Evolutionary conservation across 1,139 yeast genomes (phyloP).

Genomic region (Pichia sp.): DNA sequence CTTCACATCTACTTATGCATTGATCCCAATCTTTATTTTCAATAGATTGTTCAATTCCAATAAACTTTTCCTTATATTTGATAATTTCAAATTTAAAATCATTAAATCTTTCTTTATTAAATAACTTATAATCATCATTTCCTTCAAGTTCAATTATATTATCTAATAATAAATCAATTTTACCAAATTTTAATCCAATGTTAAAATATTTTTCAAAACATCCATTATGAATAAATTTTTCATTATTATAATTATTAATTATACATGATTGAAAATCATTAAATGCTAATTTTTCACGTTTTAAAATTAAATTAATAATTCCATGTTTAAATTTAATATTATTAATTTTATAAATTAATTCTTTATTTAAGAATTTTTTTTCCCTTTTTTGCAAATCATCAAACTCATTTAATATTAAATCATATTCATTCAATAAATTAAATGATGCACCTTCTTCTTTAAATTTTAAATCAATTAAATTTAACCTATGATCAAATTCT

Average conservation of each 20-base stretch:
- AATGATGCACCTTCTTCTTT: slow-evolving; percentile 21
- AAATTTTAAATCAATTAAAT: slow-evolving; percentile 15
- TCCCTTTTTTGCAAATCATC: slow-evolving; percentile 4
- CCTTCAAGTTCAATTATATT: slow-evolving; percentile 30
- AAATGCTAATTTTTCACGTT: slow-evolving; percentile 43
- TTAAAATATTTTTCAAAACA: slow-evolving; percentile 42
- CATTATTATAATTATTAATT: slow-evolving; percentile 3
- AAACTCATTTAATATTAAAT: slow-evolving; percentile 26
- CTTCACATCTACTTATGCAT: slow-evolving; percentile 24
- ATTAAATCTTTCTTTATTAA: background rate
- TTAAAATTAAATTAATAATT: slow-evolving; percentile 44
- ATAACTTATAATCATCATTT: background rate
- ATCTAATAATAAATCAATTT: background rate
- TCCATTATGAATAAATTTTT: slow-evolving; percentile 26
- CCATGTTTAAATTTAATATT: slow-evolving; percentile 37
- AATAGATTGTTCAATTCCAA: slow-evolving; percentile 1
- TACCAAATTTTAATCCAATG: slow-evolving; percentile 41
- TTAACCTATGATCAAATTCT: slow-evolving; percentile 1
- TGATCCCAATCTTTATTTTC: slow-evolving; percentile 19
- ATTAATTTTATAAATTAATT: slow-evolving; percentile 1
- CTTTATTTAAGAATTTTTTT: background rate
- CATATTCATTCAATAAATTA: slow-evolving; percentile 24
- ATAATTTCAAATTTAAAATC: background rate
- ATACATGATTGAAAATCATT: slow-evolving; percentile 42
- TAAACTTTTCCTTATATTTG: background rate